A percentile compares a stretch with the other conserved stretches of the same genome.
Conservation (phyloP, 1,284 basidiomycete species). For the Naganishia albida region DNA sequence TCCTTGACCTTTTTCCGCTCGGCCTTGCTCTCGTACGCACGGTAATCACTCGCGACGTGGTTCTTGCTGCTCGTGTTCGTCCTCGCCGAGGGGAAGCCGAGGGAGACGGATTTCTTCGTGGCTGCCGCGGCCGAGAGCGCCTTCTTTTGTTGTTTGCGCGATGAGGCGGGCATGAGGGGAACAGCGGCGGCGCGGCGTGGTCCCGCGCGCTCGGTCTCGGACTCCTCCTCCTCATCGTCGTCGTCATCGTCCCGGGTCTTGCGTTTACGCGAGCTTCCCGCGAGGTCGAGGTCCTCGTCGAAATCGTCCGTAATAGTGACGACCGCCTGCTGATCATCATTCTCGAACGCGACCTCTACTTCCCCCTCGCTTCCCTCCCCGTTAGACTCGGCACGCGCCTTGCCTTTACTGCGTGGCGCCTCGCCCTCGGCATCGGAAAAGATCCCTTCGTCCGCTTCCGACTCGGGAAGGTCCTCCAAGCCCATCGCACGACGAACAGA, state of each 20-base stretch:
- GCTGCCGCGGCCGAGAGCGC: conserved; percentile 33
- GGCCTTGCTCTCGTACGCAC: conserved; percentile 49
- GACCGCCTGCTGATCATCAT: conserved; percentile 52
- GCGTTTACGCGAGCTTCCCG: conserved; percentile 6
- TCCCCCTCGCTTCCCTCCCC: conserved; percentile 30
- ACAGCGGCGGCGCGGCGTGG: conserved; percentile 30
- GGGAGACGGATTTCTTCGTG: conserved; percentile 27
- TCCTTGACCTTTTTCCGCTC: conserved; percentile 51
- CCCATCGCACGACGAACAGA: conserved; percentile 50
- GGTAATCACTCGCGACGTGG: conserved; percentile 37
- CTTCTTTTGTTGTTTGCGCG: conserved; percentile 42
- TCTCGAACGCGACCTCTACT: conserved; percentile 48
- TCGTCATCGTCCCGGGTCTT: conserved; percentile 9
- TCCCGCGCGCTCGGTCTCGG: conserved; percentile 26
- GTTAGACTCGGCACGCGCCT: background rate
- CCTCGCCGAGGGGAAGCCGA: conserved; percentile 23
- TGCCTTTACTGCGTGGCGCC: background rate
- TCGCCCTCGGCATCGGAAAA: background rate
- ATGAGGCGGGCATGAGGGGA: conserved; percentile 46
- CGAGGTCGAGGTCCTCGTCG: conserved; percentile 36
- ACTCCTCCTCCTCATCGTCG: conserved; percentile 29
- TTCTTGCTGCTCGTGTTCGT: conserved; percentile 41
- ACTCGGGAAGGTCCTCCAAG: conserved; percentile 38
- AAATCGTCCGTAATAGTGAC: conserved; percentile 55
- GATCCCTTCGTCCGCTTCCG: conserved; percentile 29